Base-by-base conservation (phyloP, 2,329 filamentous ascomycete genomes). In the Mollisiaceae sp. region DNA sequence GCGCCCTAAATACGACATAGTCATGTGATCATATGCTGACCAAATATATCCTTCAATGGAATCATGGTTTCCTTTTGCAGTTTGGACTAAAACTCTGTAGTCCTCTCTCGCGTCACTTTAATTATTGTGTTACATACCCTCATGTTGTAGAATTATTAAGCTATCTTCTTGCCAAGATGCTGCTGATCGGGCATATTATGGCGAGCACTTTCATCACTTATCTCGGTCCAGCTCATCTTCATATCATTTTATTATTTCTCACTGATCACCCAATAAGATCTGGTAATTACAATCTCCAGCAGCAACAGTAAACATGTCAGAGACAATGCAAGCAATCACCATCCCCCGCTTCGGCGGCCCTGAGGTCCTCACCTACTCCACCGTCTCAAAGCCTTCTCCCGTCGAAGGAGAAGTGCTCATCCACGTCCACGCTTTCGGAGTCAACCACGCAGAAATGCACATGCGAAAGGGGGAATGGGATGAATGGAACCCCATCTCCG, bases 391-490 rank as follows among this genome's bases (percentile, higher is more conserved):
- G 57, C 75, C 77, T 8, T 54, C 61, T 1, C 74, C 77, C 6
- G 47, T 61, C 18, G 43, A 52, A 0, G 76, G 76, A 60, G 66
- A 77, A 47, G 75, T 75, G 0, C 68, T 79, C 15, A 73, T 80
- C 67, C 66, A 73, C 64, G 75, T 81, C 47, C 72, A 75, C 65
- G 79, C 79, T 9, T 82, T 82, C 59, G 79, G 79, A 2, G 66
- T 81, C 47, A 81, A 82, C 66, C 79, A 81, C 65, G 80, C 80
- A 9, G 80, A 82, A 69, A 80, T 80, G 76, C 78, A 81, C 69
- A 81, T 82, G 79, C 77, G 79, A 24, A 76, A 74, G 50, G 80
- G 80, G 14, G 79, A 79, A 67, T 79, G 77, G 78, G 76, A 74
- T 61, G 78, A 79, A 64, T 77, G 69, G 65, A 78, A 76, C 38